Evolutionary conservation across 78 protist genomes (phyloP), one percentile per base, ranked within the genome.

Genomic region (Cavenderia fasciculata): DNA sequence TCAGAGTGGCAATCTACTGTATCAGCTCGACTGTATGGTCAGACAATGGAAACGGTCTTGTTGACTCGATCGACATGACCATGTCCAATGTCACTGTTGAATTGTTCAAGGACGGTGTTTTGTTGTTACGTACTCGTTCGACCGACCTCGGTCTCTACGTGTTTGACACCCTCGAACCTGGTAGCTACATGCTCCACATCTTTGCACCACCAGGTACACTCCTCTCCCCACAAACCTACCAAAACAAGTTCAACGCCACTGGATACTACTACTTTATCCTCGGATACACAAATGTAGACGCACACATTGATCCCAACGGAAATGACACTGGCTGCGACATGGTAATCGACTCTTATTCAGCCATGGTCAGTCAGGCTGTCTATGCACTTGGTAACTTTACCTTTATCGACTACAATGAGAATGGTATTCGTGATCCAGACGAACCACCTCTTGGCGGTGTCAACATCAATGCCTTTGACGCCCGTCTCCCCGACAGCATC

Each of bases 371-470:
- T 7, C 52, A 56, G 38, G 36, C 54, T 23, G 44, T 11, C 49
- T 84, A 56, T 18, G 59, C 74, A 3, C 25, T 84, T 27, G 91
- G 91, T 51, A 73, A 41, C 23, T 73, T 43, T 38, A 36, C 68
- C 44, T 84, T 56, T 36, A 25, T 36, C 25, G 91, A 84, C 40
- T 40, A n/a, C 2, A 68, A 63, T 25, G 77, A 69, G 6, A 66
- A 84, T 61, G 91, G 91, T 38, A 74, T 46, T 2, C 59, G 36
- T 36, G 75, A 84, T 47, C 56, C 91, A 40, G n/a, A 62, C 47
- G 91, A 84, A 59, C 23, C 21, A 1, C 61, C 63, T 49, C n/a
- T 68, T 4, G 52, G 23, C 2, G 43, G 43, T 36, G 34, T 73
- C 0, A 31, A 14, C 10, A 57, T 84, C 23, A n/a, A 25, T 25